Evolutionary conservation across 495 filamentous ascomycete genomes (phyloP).

Genomic region (Pyrenula massariospora): DNA sequence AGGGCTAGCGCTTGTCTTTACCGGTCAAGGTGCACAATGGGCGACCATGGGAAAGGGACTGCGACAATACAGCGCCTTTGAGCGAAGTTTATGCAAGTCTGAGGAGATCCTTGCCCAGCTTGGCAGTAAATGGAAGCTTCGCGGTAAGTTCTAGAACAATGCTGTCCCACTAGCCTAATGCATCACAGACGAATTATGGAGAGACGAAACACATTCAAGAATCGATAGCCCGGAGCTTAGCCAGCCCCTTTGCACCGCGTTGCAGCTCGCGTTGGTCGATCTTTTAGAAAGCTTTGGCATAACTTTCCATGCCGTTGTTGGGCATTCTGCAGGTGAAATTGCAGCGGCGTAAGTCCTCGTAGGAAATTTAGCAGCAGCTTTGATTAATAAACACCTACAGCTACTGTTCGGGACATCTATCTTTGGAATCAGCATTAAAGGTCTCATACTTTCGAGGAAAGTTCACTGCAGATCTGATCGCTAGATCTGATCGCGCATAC

Average conservation of each 20-base stretch:
- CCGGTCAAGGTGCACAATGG: slow-evolving; percentile 27
- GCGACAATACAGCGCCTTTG: slow-evolving; percentile 12
- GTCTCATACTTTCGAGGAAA: slow-evolving; percentile 21
- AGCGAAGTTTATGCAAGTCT: slow-evolving; percentile 13
- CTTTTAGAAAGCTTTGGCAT: slow-evolving; percentile 16
- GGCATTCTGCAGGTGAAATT: slow-evolving; percentile 31
- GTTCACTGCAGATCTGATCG: slow-evolving; percentile 8
- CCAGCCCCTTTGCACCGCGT: slow-evolving; percentile 6
- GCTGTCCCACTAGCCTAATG: not conserved
- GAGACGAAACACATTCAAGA: not conserved
- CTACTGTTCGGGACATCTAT: slow-evolving; percentile 18
- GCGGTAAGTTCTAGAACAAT: not conserved
- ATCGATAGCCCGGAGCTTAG: slow-evolving; percentile 5
- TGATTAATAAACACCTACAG: slow-evolving; percentile 6
- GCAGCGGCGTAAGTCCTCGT: slow-evolving; percentile 16
- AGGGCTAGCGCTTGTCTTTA: slow-evolving; percentile 23
- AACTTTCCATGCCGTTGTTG: slow-evolving; percentile 17
- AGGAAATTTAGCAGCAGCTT: slow-evolving; percentile 5
- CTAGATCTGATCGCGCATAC: slow-evolving; percentile 9
- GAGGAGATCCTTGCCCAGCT: slow-evolving; percentile 12
- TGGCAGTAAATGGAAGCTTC: slow-evolving; percentile 12
- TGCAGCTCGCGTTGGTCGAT: slow-evolving; percentile 25
- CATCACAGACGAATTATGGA: slow-evolving; percentile 14
- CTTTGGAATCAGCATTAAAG: slow-evolving; percentile 13
- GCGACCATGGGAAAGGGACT: slow-evolving; percentile 20